These are phyloP conservation scores for Dendrocalamus latiflorus DNA, from an alignment of 202 grass and related monocot species.

Conservation along the genomic window DNA sequence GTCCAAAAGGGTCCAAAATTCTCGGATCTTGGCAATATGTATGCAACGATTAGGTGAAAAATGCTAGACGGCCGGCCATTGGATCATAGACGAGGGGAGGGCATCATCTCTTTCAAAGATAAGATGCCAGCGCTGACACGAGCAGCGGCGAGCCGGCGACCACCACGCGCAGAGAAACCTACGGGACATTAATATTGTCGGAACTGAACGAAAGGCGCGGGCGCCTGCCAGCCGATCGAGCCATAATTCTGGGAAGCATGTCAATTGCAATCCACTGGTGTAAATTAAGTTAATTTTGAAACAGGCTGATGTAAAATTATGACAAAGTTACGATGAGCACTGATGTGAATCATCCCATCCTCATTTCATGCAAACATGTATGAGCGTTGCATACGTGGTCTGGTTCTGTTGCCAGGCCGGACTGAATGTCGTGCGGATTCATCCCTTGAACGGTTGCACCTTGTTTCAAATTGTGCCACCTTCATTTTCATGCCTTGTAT, in stretches of 20 bases:
- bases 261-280: background rate
- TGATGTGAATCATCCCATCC: background rate
- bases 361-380: background rate
- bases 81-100: too few relatives aligned
- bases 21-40: too few relatives aligned
- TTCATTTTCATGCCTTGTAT: background rate
- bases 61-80: too few relatives aligned
- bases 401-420: background rate
- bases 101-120: too few relatives aligned
- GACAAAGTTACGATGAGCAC: background rate
- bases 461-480: too few relatives aligned
- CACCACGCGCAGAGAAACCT: background rate
- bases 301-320: background rate
- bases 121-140: too few relatives aligned
- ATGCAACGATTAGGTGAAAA: too few relatives aligned
- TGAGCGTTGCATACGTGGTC: background rate
- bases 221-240: too few relatives aligned
- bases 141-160: background rate
- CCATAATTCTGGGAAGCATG: background rate
- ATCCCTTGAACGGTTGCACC: background rate
- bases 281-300: background rate
- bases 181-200: background rate
- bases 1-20: too few relatives aligned
- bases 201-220: background rate
- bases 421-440: background rate